Percentiles rank a stretch among this genome's conserved stretches.
These are phyloP conservation scores for Dipodascus albidus DNA, from an alignment of 805 yeast species.

Conservation along the genomic window DNA sequence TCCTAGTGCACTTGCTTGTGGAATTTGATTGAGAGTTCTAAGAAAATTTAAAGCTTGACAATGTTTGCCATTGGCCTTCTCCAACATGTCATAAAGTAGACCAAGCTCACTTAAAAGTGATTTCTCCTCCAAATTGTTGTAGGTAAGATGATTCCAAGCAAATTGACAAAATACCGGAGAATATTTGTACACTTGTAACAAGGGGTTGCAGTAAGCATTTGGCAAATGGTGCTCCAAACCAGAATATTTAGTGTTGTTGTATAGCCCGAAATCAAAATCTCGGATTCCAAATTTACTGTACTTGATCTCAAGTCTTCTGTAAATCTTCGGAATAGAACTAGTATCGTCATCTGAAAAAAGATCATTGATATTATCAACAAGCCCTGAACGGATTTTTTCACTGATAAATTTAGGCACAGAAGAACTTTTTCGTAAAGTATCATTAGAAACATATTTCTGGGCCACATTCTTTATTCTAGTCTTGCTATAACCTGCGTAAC, in stretches of 20 bases:
- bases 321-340: slow-evolving; percentile 55
- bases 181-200: slow-evolving; percentile 71
- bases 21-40: slow-evolving; percentile 34
- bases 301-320: slow-evolving; percentile 58
- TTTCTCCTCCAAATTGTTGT: slow-evolving; percentile 21
- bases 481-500: slow-evolving; percentile 40
- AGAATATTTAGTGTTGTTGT: slow-evolving; percentile 60
- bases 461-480: slow-evolving; percentile 46
- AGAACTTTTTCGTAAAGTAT: slow-evolving; percentile 21
- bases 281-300: slow-evolving; percentile 88
- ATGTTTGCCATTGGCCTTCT: slow-evolving; percentile 64
- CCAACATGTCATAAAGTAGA: slow-evolving; percentile 82
- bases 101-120: slow-evolving; percentile 72
- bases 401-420: slow-evolving; percentile 44
- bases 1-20: slow-evolving; percentile 41
- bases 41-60: slow-evolving; percentile 78
- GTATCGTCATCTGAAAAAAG: slow-evolving; percentile 8
- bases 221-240: slow-evolving; percentile 86
- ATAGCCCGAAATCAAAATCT: slow-evolving; percentile 83
- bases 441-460: slow-evolving; percentile 15
- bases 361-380: slow-evolving; percentile 20
- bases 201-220: slow-evolving; percentile 65
- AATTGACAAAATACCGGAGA: slow-evolving; percentile 62
- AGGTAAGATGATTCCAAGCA: slow-evolving; percentile 37
- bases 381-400: slow-evolving; percentile 32